Evolutionary conservation across 306 rosid genomes (phyloP), one percentile per base, ranked within the genome.

Genomic region (Glycine soja): DNA sequence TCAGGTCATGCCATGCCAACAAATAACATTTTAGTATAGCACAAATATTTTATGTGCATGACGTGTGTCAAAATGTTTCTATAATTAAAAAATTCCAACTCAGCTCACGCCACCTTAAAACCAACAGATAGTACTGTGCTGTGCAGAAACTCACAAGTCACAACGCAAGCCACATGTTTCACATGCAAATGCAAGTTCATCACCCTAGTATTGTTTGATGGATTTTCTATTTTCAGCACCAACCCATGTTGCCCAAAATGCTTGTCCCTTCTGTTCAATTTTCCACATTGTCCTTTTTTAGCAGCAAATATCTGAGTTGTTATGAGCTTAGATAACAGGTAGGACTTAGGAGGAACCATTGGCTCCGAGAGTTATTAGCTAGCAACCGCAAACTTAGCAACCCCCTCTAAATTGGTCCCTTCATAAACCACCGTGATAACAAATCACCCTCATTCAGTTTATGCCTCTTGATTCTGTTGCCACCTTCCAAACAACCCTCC

Each of bases 331-430:
- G 8, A 43, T 52, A 6, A 77, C 46, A 77, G 47, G 15, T 75
- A 74, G 9, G 67, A 52, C 45, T 53, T 3, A 62, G 0, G 13
- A 47, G 0, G 10, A 50, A 77, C 82, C 84, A 75, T 62, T 81
- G 83, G 79, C 54, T 69, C 3, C 0, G 68, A 84, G 64, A 40
- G 24, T 66, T 78, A 53, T 56, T 68, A 69, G 81, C 84, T 68
- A 69, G 81, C 84, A 81, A 81, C 8, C 80, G 15, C 7, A 75
- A 75, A 34, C 10, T 53, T 70, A 70, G 82, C 79, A 69, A 69
- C 0, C 42, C 59, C 40, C 50, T 79, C 81, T 74, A 80, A 74
- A 80, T 62, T 71, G 5, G 8, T 53, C 42, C 13, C 10, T 61
- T 53, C 43, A 43, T 16, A 69, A 68, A 4, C 56, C 74, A 69